Base-by-base conservation (phyloP, 352 stramenopile genomes). In the Phytophthora cryptogea region DNA sequence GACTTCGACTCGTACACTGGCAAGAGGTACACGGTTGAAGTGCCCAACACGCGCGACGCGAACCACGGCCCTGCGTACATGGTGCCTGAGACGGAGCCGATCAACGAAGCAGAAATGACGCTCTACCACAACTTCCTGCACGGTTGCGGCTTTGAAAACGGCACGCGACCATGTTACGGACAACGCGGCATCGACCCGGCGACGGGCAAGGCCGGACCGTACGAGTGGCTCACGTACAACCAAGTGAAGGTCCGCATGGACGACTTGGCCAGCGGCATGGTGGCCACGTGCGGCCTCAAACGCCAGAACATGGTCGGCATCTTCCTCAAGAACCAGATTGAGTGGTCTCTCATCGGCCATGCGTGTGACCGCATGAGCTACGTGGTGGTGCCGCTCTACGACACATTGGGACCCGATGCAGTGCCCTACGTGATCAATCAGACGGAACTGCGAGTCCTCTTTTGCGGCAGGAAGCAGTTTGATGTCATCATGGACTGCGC, bases 211-310 rank as follows among this genome's bases (percentile, higher is more conserved):
- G 66, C 69, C 20, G 0, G 74, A 68, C 7, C 41, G 2, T 86
- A 76, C 72, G 66, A 75, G 47, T 88, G 76, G 76, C 13, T 84
- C n/a, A 85, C 71, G 28, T 84, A 82, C 63, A 70, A 60, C 54
- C 36, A 88, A 26, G 72, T 83, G 16, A 58, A 68, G 44, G 52
- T 39, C 1, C 63, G 71, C 30, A 56, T 64, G 17, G 70, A 68
- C 9, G 44, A 59, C 31, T 61, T 82, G 35, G 63, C 76, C 13
- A 62, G 54, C 55, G 72, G 48, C 47, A 75, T 63, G 66, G 65
- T 13, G 36, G 58, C 26, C 41, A 72, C 13, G 53, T 60, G 28
- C 44, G 57, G 42, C 0, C 51, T 81, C 16, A 16, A 73, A 58
- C 76, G 78, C 20, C 70, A 80, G 30, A 68, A 76, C 30, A 54